These are phyloP conservation scores for Penicillium parvum DNA, from an alignment of 495 filamentous ascomycete genomes.

Conservation along the genomic window DNA sequence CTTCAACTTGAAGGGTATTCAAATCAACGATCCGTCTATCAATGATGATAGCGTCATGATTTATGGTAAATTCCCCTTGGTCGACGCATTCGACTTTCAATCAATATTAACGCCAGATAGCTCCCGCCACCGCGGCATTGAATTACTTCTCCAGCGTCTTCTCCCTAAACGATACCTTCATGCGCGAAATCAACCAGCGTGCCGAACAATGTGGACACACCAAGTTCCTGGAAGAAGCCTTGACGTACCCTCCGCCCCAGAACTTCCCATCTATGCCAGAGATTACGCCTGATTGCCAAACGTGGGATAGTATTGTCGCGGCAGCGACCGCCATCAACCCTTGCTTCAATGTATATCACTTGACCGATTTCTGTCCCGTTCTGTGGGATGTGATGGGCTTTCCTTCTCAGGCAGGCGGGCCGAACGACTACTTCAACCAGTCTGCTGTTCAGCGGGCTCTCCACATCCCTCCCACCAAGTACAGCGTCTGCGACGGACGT, in stretches of 20 bases:
- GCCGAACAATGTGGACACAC: constrained; percentile 62
- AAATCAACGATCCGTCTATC: constrained; percentile 67
- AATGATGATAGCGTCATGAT: constrained; percentile 42
- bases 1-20: constrained; percentile 62
- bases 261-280: constrained; percentile 43
- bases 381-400: constrained; percentile 73
- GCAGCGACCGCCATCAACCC: constrained; percentile 63
- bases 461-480: constrained; percentile 60
- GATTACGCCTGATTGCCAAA: constrained; percentile 45
- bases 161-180: constrained; percentile 63
- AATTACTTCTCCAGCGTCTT: constrained; percentile 60
- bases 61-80: constrained; percentile 21
- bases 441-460: constrained; percentile 71
- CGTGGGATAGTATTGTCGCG: constrained; percentile 53
- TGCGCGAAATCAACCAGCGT: constrained; percentile 49
- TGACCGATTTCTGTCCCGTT: constrained; percentile 69
- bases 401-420: constrained; percentile 54
- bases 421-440: constrained; percentile 71
- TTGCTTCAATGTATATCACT: constrained; percentile 76
- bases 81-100: background rate
- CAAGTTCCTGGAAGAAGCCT: constrained; percentile 54
- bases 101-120: constrained; percentile 17
- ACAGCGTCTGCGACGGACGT: constrained; percentile 52
- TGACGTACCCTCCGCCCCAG: constrained; percentile 64
- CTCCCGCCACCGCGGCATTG: constrained; percentile 57